Evolutionary conservation across 495 filamentous ascomycete species (phyloP), one percentile per base, ranked within the genome.

Genomic region (Aspergillus diversus): DNA sequence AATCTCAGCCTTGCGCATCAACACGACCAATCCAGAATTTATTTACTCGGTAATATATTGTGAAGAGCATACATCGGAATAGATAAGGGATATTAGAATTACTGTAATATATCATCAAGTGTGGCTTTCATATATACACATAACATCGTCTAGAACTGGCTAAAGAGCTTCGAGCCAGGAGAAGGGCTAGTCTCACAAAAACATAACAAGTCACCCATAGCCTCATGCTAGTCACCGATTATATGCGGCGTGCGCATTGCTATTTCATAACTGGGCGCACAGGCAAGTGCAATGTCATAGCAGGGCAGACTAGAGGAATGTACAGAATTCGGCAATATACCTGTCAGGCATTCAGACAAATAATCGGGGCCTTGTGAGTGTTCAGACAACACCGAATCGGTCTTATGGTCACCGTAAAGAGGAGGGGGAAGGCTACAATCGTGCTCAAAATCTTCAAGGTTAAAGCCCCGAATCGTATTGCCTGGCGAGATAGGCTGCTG

Each of bases 381-480:
- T 35, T 55, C 53, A 35, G 57, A 52, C 0, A 62, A 13, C 12
- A 49, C 11, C 16, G 42, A 15, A 32, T 62, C 60, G 32, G 2
- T 31, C 4, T 35, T 48, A 50, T 68, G 68, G 12, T 63, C 60
- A 21, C 39, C 43, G 35, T 70, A 70, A 4, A 64, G 35, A 5
- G 68, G 68, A 17, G 68, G 68, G 17, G 66, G 63, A 17, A 9
- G 46, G 15, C 37, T 55, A 15, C 39, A 17, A 7, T 21, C 60
- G 3, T 54, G 21, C 3, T 52, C 50, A 57, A 64, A 55, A 9
- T 55, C 15, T 46, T 66, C 55, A 7, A 63, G 13, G 35, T 62
- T 21, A 27, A 56, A 51, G 0, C 56, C 50, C 13, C 49, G 46
- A 33, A 66, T 46, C 7, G 46, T 48, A 1, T 48, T 53, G 54